These are phyloP conservation scores for Margaritispora aquatica DNA, from an alignment of 495 filamentous ascomycete genomes.

Conservation along the genomic window DNA sequence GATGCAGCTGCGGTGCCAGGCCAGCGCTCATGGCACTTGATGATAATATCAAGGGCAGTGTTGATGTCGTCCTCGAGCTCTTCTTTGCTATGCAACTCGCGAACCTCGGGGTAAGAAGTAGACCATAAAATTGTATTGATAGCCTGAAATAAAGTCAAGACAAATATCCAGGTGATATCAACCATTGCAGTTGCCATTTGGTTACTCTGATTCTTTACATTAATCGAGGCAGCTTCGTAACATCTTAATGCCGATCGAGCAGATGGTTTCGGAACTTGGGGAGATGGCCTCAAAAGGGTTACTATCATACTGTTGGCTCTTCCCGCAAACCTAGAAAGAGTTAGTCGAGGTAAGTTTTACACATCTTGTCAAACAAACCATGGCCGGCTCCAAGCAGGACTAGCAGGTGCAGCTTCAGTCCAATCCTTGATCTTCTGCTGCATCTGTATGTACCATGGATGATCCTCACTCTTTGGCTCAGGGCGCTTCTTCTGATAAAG, in stretches of 20 bases:
- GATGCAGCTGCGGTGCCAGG: constrained; percentile 81
- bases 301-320: constrained; percentile 80
- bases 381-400: constrained; percentile 41
- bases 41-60: constrained; percentile 66
- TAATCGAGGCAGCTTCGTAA: constrained; percentile 72
- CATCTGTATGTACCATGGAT: constrained; percentile 85
- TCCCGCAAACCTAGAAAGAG: constrained; percentile 60
- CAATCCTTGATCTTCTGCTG: constrained; percentile 69
- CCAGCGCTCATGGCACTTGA: constrained; percentile 74
- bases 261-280: constrained; percentile 81
- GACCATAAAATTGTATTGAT: constrained; percentile 86
- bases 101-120: constrained; percentile 76
- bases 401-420: constrained; percentile 41
- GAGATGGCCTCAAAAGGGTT: constrained; percentile 78
- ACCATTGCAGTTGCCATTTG: constrained; percentile 68
- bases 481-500: constrained; percentile 76
- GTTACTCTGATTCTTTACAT: constrained; percentile 68
- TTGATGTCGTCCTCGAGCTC: constrained; percentile 66
- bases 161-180: constrained; percentile 89
- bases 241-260: constrained; percentile 65
- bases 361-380: constrained; percentile 35
- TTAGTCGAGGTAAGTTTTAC: constrained; percentile 8
- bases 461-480: constrained; percentile 63
- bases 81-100: constrained; percentile 57
- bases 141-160: constrained; percentile 78